phyloP scores from a whole-genome alignment of 352 stramenopile species.

The Globisporangium ultimum region DNA sequence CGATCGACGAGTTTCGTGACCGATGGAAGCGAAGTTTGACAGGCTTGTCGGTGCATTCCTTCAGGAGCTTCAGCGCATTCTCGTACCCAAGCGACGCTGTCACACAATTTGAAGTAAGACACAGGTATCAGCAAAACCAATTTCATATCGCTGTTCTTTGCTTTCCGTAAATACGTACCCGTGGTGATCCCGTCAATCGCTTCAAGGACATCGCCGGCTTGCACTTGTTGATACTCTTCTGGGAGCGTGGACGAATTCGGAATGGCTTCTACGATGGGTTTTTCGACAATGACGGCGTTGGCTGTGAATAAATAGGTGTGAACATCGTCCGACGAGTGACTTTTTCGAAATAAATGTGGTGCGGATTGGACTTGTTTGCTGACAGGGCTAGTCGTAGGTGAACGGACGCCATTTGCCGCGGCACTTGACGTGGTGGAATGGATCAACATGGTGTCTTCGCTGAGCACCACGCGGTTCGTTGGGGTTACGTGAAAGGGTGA shows the following conservation, averaged over 20 bases:
- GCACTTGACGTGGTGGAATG: background rate
- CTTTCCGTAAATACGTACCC: slow-evolving; percentile 18
- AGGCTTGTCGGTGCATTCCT: slow-evolving; percentile 41
- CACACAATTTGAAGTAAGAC: slow-evolving; percentile 7
- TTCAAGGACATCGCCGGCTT: slow-evolving; percentile 67
- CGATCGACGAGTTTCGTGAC: slow-evolving; percentile 12
- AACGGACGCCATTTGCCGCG: background rate
- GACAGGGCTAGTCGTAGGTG: background rate
- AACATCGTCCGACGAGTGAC: slow-evolving; percentile 61
- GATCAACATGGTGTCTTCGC: slow-evolving; percentile 33
- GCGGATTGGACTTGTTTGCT: background rate
- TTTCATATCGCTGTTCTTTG: background rate
- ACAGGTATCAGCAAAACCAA: background rate
- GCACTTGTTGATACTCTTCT: slow-evolving; percentile 38
- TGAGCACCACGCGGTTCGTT: slow-evolving; percentile 35
- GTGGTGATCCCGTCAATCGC: slow-evolving; percentile 72
- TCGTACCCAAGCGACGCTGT: slow-evolving; percentile 59
- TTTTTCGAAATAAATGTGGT: slow-evolving; percentile 31
- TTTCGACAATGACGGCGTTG: slow-evolving; percentile 16
- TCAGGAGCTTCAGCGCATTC: slow-evolving; percentile 47
- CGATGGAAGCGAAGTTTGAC: slow-evolving; percentile 67
- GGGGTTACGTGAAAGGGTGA: slow-evolving; percentile 26
- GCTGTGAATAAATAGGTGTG: slow-evolving; percentile 19
- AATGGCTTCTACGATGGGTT: slow-evolving; percentile 41
- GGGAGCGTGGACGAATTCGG: slow-evolving; percentile 18